Evolutionary conservation across 1,139 yeast genomes (phyloP), one percentile per base, ranked within the genome.

Genomic region (Saccharomyces hybrid): DNA sequence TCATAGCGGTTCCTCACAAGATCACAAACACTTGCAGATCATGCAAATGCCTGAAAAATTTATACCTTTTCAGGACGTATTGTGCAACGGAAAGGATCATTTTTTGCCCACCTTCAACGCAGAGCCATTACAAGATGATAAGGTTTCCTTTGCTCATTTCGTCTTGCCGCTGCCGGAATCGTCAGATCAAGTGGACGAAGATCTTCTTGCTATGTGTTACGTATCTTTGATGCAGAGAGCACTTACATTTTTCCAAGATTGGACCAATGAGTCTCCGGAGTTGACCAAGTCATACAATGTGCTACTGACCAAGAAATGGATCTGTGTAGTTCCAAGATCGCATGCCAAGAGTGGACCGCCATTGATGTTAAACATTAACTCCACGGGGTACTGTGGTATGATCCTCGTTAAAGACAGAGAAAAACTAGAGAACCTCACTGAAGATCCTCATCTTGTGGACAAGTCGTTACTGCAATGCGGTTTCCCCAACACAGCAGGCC

Each of bases 11-110:
- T 96, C 97, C 7, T 88, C 97, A 0, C 95, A 90, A 64, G 86
- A 89, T 50, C 99, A 93, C 72, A 88, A 88, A 65, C 99, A 93
- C 72, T 71, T 91, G 57, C 99, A 93, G 70, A 84, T 91, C 69
- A 75, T 93, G 78, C 78, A 82, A 38, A 73, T 88, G 48, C 95
- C 97, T 2, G 69, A 71, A 9, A 71, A 76, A 38, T 84, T 83
- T 66, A 70, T 68, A 1, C 79, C 88, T 3, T 85, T 79, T 68
- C 88, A 90, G 46, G 87, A 83, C 52, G 63, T 66, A 1, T 68
- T 87, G 47, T 76, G 82, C 26, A 67, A 68, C 11, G 70, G 73
- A 5, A 73, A 77, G n/a, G 77, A 75, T 9, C 75, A 80, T 49
- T 81, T 76, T 65, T 70, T 84, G 49, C 89, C 90, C 34, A 77